phyloP scores from a whole-genome alignment of 2,329 filamentous ascomycete genomes.

The Claviceps sp. region DNA sequence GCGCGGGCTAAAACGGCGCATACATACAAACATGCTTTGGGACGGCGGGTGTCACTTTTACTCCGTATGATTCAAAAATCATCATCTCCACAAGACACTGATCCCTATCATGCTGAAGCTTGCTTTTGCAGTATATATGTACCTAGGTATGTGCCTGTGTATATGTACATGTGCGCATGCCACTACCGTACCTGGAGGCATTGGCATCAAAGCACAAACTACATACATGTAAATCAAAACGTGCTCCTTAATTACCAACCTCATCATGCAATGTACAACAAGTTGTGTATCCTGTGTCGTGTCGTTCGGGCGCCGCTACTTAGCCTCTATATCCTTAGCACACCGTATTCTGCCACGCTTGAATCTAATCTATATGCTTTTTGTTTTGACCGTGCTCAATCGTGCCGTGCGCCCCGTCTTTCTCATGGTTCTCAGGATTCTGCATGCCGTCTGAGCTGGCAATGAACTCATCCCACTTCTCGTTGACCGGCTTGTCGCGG shows the following conservation, averaged over 20 bases:
- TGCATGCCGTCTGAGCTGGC: constrained; percentile 35
- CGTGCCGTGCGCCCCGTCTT: constrained; percentile 26
- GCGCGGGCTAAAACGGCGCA: too few species aligned
- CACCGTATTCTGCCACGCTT: not conserved
- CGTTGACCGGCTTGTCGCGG: constrained; percentile 42
- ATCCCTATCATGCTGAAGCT: not conserved
- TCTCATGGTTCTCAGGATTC: constrained; percentile 49
- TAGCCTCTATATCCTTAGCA: not conserved
- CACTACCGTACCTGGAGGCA: not conserved
- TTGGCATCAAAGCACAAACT: too few species aligned
- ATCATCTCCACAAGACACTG: too few species aligned
- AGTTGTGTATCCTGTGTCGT: not conserved
- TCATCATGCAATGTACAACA: not conserved
- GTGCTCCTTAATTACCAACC: too few species aligned
- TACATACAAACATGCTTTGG: too few species aligned
- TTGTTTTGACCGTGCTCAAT: constrained; percentile 18
- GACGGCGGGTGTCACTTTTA: too few species aligned
- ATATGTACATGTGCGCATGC: not conserved
- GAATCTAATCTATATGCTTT: constrained; percentile 17
- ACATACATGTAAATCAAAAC: too few species aligned
- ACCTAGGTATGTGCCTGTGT: not conserved
- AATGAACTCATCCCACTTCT: constrained; percentile 69
- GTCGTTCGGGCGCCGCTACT: not conserved
- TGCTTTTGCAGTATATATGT: not conserved
- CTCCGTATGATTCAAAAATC: too few species aligned